A percentile compares a stretch with the other conserved stretches of the same genome.
phyloP scores from a whole-genome alignment of 768 basidiomycete genomes.

The Lentinus tigrinus region DNA sequence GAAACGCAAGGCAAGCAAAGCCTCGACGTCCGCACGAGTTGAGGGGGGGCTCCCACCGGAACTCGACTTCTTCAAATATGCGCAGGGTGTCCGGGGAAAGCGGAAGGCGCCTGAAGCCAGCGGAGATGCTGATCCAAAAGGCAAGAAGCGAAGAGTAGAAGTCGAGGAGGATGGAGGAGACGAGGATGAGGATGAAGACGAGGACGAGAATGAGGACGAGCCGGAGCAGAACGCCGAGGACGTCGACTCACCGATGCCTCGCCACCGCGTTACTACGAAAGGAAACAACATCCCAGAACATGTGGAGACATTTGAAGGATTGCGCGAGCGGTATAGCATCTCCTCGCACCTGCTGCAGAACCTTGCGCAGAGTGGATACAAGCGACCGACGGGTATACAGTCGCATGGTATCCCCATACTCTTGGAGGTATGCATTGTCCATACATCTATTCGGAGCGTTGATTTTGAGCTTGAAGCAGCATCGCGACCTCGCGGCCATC shows the following conservation, averaged over 20 bases:
- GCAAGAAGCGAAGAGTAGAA: slow-evolving; percentile 32
- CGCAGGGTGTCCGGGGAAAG: slow-evolving; percentile 53
- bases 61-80: slow-evolving; percentile 92
- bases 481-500: slow-evolving; percentile 86
- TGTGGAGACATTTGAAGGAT: slow-evolving; percentile 55
- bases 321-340: slow-evolving; percentile 57
- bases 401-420: slow-evolving; percentile 78
- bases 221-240: slow-evolving; percentile 18
- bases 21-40: slow-evolving; percentile 21
- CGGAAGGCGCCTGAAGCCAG: slow-evolving; percentile 38
- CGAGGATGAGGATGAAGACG: not conserved
- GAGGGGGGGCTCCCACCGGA: slow-evolving; percentile 65
- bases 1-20: slow-evolving; percentile 3
- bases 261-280: slow-evolving; percentile 73
- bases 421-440: slow-evolving; percentile 54
- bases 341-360: slow-evolving; percentile 64
- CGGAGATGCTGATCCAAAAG: slow-evolving; percentile 7
- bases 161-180: slow-evolving; percentile 17
- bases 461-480: slow-evolving; percentile 36
- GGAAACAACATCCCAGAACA: slow-evolving; percentile 67
- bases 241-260: slow-evolving; percentile 31
- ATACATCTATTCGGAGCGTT: not conserved
- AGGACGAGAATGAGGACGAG: slow-evolving; percentile 16
- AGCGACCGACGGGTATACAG: slow-evolving; percentile 78
- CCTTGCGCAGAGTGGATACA: slow-evolving; percentile 57